Percentiles rank a stretch among this genome's conserved stretches.
phyloP scores from a whole-genome alignment of 371 early-diverging fungal genomes.

The Syncephalastrum sp. region DNA sequence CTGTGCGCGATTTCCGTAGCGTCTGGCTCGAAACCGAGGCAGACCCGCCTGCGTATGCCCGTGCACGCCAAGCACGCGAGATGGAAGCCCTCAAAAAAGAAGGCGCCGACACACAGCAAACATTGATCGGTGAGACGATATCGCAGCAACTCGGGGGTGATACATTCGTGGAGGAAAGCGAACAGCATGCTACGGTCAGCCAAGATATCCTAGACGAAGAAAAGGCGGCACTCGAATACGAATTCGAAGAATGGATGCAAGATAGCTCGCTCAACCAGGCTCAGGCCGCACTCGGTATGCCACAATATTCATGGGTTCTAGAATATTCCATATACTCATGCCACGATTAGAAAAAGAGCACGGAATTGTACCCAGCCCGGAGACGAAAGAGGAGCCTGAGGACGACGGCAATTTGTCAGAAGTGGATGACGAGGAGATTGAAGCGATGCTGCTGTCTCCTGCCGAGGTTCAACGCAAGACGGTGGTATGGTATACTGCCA shows the following conservation, averaged over 20 bases:
- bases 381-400: slow-evolving; percentile 3
- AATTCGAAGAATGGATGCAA: slow-evolving; percentile 44
- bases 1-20: slow-evolving; percentile 86
- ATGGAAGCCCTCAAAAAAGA: slow-evolving; percentile 15
- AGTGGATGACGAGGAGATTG: slow-evolving; percentile 80
- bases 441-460: slow-evolving; percentile 64
- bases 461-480: slow-evolving; percentile 80
- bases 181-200: slow-evolving; percentile 12
- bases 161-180: background rate
- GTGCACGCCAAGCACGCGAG: slow-evolving; percentile 41
- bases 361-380: slow-evolving; percentile 1
- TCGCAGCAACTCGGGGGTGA: slow-evolving; percentile 4
- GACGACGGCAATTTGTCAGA: slow-evolving; percentile 49
- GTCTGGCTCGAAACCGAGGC: slow-evolving; percentile 86
- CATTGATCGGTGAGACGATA: background rate
- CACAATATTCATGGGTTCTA: background rate
- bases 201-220: slow-evolving; percentile 17
- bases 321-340: slow-evolving; percentile 2
- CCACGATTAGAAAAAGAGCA: slow-evolving; percentile 29
- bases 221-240: slow-evolving; percentile 35
- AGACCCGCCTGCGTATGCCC: slow-evolving; percentile 90
- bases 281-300: slow-evolving; percentile 38
- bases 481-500: slow-evolving; percentile 81
- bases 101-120: slow-evolving; percentile 10
- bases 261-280: slow-evolving; percentile 25